Evolutionary conservation across 2,329 filamentous ascomycete genomes (phyloP), one percentile per base, ranked within the genome.

Genomic region (Blastomyces silverae): DNA sequence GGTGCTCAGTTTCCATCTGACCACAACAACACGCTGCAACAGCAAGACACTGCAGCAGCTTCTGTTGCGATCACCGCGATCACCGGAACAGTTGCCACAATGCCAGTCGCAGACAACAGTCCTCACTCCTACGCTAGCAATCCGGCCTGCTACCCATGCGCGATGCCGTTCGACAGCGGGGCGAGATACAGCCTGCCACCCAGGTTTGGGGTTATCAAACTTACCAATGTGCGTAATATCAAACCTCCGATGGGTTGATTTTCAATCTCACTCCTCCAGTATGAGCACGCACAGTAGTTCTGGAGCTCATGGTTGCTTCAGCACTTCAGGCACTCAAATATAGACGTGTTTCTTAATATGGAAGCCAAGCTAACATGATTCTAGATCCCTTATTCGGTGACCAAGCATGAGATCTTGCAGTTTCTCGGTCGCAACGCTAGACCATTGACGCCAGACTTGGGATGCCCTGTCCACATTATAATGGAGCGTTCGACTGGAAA

Each of bases 401-500:
- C 79, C 22, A 80, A 79, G 65, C 73, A 78, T 39, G 81, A 84
- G 67, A 78, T 84, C 44, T 69, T 77, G 22, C 79, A 80, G 61
- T 79, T 81, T 68, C 74, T 81, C 57, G 80, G 79, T 64, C 78
- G 77, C 56, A 74, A 76, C 66, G 76, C 79, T 46, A 73, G 74
- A 20, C 70, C 80, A 46, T 68, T 81, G 22, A 69, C 71, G 6
- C 68, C 74, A 5, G 69, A 73, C 5, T 67, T 74, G 22, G 82
- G 80, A 37, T 79, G 75, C 55, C 75, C 81, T 0, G 75, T 84
- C n/a, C 83, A 84, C 68, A 82, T 85, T 67, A 81, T 84, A 65
- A 84, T 84, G 82, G 83, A 85, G 67, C 80, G 82, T 28, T 78
- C 80, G 28, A 83, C 81, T n/a, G 81, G 80, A 22, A 84, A 84